These are phyloP conservation scores for Osmanthus fragrans DNA, from an alignment of 257 asterid genomes.

Conservation along the genomic window DNA sequence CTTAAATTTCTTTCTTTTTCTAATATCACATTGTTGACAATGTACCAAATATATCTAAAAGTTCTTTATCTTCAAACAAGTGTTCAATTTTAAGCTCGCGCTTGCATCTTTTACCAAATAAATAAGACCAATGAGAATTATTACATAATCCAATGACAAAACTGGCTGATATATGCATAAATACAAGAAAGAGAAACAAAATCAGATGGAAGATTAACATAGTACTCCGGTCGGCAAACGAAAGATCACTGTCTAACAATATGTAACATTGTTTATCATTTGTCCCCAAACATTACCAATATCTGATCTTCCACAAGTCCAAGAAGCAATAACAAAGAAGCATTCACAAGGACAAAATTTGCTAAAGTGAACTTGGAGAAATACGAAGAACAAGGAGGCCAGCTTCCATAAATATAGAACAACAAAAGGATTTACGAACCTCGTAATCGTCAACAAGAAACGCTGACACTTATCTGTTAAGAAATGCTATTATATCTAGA, in stretches of 20 bases:
- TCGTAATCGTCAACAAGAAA: constrained; percentile 20
- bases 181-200: background rate
- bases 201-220: background rate
- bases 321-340: no score
- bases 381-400: background rate
- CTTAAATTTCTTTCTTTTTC: no score
- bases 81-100: no score
- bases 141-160: background rate
- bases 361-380: no score
- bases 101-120: background rate
- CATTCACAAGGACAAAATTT: no score
- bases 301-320: no score
- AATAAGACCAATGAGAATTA: background rate
- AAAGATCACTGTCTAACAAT: background rate
- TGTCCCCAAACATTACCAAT: no score
- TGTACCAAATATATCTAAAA: no score
- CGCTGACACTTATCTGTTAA: background rate
- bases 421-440: background rate
- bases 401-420: constrained; percentile 13
- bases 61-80: no score
- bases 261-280: no score
- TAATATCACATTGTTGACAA: no score
- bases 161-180: background rate
- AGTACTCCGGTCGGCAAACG: background rate
- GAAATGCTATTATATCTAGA: background rate